Conservation (phyloP, 768 basidiomycete genomes). For the Mycena capillaripes region DNA sequence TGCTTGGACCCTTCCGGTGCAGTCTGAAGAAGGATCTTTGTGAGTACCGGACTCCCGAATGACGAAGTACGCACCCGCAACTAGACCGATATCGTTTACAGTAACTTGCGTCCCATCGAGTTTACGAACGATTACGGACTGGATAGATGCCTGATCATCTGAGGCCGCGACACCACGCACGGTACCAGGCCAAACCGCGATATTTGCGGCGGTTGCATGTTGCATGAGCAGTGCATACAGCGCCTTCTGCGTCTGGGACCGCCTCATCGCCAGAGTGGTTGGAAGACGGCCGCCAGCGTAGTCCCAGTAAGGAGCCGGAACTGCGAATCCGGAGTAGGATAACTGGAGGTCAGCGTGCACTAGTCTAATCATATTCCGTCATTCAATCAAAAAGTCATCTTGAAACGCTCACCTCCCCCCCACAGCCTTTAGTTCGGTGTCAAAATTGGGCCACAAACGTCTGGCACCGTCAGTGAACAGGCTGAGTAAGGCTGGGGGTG, state of each 20-base stretch:
- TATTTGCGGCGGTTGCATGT: conserved; percentile 12
- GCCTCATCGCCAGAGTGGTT: conserved; percentile 32
- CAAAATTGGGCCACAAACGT: conserved; percentile 40
- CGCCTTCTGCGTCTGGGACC: conserved; percentile 40
- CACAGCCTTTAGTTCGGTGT: conserved; percentile 24
- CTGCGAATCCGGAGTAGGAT: conserved; percentile 33
- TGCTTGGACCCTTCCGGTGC: conserved; percentile 16
- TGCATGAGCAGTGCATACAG: conserved; percentile 33
- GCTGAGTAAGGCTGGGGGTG: conserved; percentile 25
- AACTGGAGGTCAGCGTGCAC: conserved; percentile 32
- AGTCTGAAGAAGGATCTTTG: too few species aligned
- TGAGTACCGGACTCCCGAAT: conserved; percentile 28
- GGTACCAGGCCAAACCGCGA: conserved; percentile 16
- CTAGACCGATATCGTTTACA: conserved; percentile 26
- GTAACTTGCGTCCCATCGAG: conserved; percentile 24
- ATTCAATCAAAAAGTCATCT: background rate
- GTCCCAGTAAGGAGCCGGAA: conserved; percentile 28
- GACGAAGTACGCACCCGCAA: conserved; percentile 21
- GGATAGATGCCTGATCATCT: conserved; percentile 11
- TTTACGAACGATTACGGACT: conserved; percentile 28
- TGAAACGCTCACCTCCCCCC: conserved; percentile 35
- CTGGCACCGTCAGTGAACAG: conserved; percentile 36
- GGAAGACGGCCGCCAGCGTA: conserved; percentile 27
- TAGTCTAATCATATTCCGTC: conserved; percentile 12
- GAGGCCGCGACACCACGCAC: conserved; percentile 27